A percentile compares a stretch with the other conserved stretches of the same genome.
Evolutionary conservation across 108 stramenopile species (phyloP).

Genomic region (Skeletonema costatum): DNA sequence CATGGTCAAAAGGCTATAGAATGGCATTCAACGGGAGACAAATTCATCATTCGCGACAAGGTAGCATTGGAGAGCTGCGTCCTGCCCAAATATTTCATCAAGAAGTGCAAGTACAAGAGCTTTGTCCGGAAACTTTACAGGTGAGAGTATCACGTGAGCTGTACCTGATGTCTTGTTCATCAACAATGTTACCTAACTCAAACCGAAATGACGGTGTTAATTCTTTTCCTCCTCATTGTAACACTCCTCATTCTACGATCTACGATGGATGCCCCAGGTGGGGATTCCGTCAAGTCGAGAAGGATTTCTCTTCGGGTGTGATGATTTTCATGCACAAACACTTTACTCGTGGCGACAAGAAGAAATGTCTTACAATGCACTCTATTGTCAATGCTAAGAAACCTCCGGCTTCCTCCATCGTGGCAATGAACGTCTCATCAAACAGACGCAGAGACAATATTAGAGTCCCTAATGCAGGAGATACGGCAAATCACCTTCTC

Average conservation of each 20-base stretch:
- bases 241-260: too few relatives aligned
- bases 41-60: slow-evolving; percentile 30
- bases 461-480: too few relatives aligned
- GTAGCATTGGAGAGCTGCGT: slow-evolving; percentile 7
- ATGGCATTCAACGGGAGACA: slow-evolving; percentile 13
- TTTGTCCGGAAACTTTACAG: slow-evolving; percentile 27
- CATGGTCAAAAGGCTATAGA: slow-evolving; percentile 19
- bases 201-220: too few relatives aligned
- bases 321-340: slow-evolving; percentile 23
- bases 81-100: slow-evolving; percentile 21
- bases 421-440: too few relatives aligned
- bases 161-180: too few relatives aligned
- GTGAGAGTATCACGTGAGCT: not conserved
- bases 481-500: too few relatives aligned
- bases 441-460: too few relatives aligned
- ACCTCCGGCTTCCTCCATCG: too few relatives aligned
- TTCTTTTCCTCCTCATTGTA: too few relatives aligned
- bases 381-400: not conserved
- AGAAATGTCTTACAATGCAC: not conserved
- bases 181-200: too few relatives aligned
- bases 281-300: slow-evolving; percentile 36
- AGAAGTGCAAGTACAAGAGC: slow-evolving; percentile 30
- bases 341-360: slow-evolving; percentile 27
- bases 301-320: not conserved
- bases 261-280: slow-evolving; percentile 9